phyloP scores from a whole-genome alignment of 768 basidiomycete species.

The Lactarius hatsudake region DNA sequence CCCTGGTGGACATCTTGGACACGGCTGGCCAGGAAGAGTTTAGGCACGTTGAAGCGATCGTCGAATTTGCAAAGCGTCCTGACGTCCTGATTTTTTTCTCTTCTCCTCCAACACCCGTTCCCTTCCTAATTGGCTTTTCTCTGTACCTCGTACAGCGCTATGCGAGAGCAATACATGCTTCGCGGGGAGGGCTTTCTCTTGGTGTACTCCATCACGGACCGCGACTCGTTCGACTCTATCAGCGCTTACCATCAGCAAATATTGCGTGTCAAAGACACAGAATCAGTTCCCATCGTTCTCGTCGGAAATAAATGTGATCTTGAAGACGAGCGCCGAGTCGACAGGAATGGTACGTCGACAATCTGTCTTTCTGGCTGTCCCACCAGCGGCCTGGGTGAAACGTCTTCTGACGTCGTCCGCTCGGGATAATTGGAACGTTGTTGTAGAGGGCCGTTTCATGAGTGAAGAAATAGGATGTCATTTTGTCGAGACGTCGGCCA shows the following conservation, averaged over 20 bases:
- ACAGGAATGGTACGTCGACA: conserved; percentile 72
- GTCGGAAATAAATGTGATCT: conserved; percentile 98
- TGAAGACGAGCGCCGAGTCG: conserved; percentile 92
- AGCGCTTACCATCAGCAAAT: conserved; percentile 95
- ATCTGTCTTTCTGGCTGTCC: background rate
- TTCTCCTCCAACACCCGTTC: too few relatives aligned
- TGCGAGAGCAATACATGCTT: conserved; percentile 99
- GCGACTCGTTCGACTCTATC: conserved; percentile 95
- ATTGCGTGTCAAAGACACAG: conserved; percentile 92
- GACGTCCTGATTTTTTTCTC: background rate
- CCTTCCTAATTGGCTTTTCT: background rate
- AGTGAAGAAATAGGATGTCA: conserved; percentile 92
- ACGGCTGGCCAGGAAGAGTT: conserved; percentile 99
- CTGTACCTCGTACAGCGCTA: conserved; percentile 55
- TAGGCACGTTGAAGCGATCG: conserved; percentile 54
- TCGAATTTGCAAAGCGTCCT: conserved; percentile 1
- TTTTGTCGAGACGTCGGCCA: conserved; percentile 95
- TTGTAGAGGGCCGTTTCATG: conserved; percentile 89
- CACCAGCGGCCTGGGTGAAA: background rate
- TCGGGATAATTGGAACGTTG: background rate
- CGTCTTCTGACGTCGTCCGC: background rate
- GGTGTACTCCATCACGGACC: conserved; percentile 97
- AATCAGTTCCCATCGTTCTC: conserved; percentile 90
- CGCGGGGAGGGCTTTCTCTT: conserved; percentile 97
- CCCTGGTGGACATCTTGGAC: conserved; percentile 92